phyloP scores from a whole-genome alignment of 768 basidiomycete genomes.

The Postia placenta region DNA sequence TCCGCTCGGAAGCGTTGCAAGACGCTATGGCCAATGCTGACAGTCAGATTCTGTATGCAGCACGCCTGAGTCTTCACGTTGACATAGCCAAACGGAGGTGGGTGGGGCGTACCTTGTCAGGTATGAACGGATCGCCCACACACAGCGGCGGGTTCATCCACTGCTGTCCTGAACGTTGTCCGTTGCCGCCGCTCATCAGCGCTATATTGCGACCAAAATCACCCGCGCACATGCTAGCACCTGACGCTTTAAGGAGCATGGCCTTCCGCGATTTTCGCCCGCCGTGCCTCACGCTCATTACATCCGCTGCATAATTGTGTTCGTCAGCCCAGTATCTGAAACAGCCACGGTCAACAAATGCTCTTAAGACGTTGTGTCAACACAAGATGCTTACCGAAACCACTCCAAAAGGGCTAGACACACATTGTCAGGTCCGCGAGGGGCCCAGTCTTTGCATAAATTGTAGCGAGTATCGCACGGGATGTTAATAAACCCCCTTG shows the following conservation, averaged over 20 bases:
- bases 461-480: slow-evolving; percentile 18
- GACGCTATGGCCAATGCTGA: not conserved
- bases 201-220: not conserved
- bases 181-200: not conserved
- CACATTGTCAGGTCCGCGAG: slow-evolving; percentile 11
- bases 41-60: not conserved
- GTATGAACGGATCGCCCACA: slow-evolving; percentile 7
- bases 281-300: not conserved
- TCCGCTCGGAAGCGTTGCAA: not conserved
- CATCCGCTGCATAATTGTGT: slow-evolving; percentile 25
- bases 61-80: not conserved
- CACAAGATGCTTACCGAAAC: slow-evolving; percentile 32
- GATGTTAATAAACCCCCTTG: not conserved
- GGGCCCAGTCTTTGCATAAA: slow-evolving; percentile 9
- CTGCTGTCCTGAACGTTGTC: not conserved
- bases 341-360: slow-evolving; percentile 21
- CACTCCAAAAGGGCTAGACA: slow-evolving; percentile 29
- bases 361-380: not conserved
- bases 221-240: not conserved
- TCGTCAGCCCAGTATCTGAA: slow-evolving; percentile 40
- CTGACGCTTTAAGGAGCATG: not conserved
- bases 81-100: not conserved
- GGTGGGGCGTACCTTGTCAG: slow-evolving; percentile 3
- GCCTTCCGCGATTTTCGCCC: not conserved
- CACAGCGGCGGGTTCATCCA: slow-evolving; percentile 4